Evolutionary conservation across 306 rosid species (phyloP).

Genomic region (Cucumis cinereus): DNA sequence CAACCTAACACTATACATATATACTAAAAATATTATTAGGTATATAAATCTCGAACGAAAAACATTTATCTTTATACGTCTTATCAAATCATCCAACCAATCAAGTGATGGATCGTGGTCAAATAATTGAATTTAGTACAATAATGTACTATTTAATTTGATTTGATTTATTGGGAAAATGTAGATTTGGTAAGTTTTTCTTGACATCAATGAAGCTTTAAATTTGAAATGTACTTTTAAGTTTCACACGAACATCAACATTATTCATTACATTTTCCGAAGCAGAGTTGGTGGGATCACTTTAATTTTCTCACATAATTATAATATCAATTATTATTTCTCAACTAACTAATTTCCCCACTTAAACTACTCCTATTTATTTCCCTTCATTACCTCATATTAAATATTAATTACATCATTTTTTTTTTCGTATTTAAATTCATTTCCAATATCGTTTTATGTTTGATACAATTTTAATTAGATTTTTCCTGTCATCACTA

Average conservation of each 20-base stretch:
- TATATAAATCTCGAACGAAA: no score
- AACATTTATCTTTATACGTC: no score
- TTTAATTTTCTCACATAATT: not conserved
- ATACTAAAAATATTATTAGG: no score
- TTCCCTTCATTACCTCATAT: not conserved
- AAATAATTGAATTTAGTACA: not conserved
- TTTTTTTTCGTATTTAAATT: no score
- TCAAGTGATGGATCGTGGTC: no score
- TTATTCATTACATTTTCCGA: not conserved
- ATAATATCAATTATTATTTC: not conserved
- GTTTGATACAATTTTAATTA: no score
- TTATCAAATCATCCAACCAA: no score
- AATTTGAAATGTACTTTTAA: conserved; percentile 1
- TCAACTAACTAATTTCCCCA: not conserved
- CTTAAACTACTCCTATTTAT: not conserved
- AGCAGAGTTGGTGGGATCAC: not conserved
- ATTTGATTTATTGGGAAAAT: no score
- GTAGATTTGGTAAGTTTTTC: not conserved
- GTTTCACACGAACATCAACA: not conserved
- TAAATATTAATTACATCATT: no score
- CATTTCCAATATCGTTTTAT: no score
- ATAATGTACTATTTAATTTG: not conserved
- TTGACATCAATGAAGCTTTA: conserved; percentile 10
- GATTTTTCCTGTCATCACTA: no score
- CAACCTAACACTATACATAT: no score